Evolutionary conservation across 148 eudicot genomes (phyloP), one percentile per base, ranked within the genome.

Genomic region (Vaccinium darrowii): DNA sequence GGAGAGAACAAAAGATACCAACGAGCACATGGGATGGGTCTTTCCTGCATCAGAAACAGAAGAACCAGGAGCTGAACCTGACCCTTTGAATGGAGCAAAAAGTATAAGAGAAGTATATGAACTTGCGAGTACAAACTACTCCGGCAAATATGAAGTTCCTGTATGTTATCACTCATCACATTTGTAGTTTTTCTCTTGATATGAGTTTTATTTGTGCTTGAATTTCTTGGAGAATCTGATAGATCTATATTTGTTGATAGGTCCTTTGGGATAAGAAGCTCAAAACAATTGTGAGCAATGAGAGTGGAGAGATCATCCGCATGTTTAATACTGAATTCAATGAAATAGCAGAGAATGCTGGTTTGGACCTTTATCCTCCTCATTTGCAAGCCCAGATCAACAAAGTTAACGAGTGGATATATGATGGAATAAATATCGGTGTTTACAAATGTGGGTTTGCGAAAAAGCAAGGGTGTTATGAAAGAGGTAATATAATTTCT

Each of bases 371-470:
- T 73, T 94, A 93, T 85, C 99, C 99, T 80, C 82, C 87, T 82
- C 86, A 89, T 62, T 87, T 96, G 87, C 95, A 88, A 89, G 82
- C 81, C 52, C 87, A 90, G 89, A 92, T 96, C 82, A 91, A 93
- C 84, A 98, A 96, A 85, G 86, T 90, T 30, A 96, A 96, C 58
- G 72, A 67, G 14, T 93, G 92, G 92, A 67, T 91, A 83, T 92
- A 92, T 83, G 94, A 93, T 69, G 89, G 83, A 16, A 94, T 96
- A 77, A 96, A 96, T 75, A 93, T 92, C 49, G 99, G 99, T 58
- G 99, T 96, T 47, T 96, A 96, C 85, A 94, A 88, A 90, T 94
- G 98, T 88, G 99, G 99, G 23, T 94, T 96, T 88, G 93, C 98
- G 8, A 93, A 85, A 80, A 93, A 96, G 92, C 99, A 96, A 89